Evolutionary conservation across 2,329 filamentous ascomycete species (phyloP).

Genomic region (Xylariaceae sp.): DNA sequence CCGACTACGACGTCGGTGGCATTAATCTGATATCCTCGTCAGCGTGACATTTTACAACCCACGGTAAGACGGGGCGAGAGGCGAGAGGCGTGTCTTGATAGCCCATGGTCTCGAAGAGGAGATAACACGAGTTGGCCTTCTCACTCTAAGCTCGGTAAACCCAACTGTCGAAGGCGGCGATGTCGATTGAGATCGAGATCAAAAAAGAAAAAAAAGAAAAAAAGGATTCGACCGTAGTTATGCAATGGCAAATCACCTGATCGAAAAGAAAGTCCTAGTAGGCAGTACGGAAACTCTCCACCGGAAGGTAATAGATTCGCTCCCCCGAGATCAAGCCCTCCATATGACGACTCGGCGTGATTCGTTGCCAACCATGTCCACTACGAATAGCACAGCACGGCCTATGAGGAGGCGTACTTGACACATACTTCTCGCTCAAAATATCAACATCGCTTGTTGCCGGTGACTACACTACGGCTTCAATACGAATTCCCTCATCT

Average conservation of each 20-base stretch:
- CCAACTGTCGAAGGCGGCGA: conserved; percentile 9
- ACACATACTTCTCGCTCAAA: conserved; percentile 36
- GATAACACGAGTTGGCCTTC: conserved; percentile 55
- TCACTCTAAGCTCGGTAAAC: conserved; percentile 10
- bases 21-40: conserved; percentile 59
- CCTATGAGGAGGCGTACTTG: conserved; percentile 11
- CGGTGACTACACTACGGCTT: conserved; percentile 75
- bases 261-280: conserved; percentile 43
- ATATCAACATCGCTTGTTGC: conserved; percentile 64
- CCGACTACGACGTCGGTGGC: conserved; percentile 59
- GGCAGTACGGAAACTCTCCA: conserved; percentile 41
- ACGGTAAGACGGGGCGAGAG: conserved; percentile 31
- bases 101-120: conserved; percentile 60
- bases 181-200: conserved; percentile 6
- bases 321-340: conserved; percentile 58
- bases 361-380: conserved; percentile 42
- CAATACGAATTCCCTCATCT: conserved; percentile 62
- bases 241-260: conserved; percentile 47
- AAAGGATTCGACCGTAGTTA: conserved; percentile 10
- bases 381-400: conserved; percentile 61
- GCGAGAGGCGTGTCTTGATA: conserved; percentile 37
- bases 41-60: conserved; percentile 60
- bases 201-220: no score
- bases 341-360: conserved; percentile 68
- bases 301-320: conserved; percentile 65